These are phyloP conservation scores for Plasmodium billcollinsi DNA, from an alignment of 169 alveolate species.

Conservation along the genomic window DNA sequence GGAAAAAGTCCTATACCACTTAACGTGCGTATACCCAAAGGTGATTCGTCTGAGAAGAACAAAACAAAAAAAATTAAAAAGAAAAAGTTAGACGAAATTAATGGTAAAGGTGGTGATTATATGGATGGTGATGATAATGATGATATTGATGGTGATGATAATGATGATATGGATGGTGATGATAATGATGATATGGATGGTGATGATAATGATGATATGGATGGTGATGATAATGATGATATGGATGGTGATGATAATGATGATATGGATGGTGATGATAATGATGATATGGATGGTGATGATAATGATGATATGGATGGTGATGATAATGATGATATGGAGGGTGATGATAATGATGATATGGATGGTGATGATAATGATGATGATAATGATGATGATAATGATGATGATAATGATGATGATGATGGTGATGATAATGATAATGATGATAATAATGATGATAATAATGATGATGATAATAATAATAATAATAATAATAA, in stretches of 20 bases:
- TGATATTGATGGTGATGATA: not conserved
- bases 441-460: not conserved
- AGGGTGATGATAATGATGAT: constrained; percentile 8
- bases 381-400: constrained; percentile 1
- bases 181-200: not conserved
- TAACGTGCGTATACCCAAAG: constrained; percentile 13
- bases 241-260: constrained; percentile 12
- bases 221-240: constrained; percentile 4
- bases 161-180: not conserved
- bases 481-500: not conserved
- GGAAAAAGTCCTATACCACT: constrained; percentile 64
- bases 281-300: not conserved
- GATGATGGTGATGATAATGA: constrained; percentile 4
- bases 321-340: not conserved
- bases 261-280: not conserved
- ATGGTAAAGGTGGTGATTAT: not conserved
- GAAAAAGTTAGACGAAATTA: not conserved
- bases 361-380: not conserved
- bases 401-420: constrained; percentile 18
- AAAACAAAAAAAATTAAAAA: constrained; percentile 1
- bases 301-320: not conserved
- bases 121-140: not conserved
- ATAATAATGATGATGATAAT: not conserved
- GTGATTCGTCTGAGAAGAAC: constrained; percentile 2
- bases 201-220: not conserved